Evolutionary conservation across 2,329 filamentous ascomycete genomes (phyloP), one percentile per base, ranked within the genome.

Genomic region (Neofusicoccum laricinum): DNA sequence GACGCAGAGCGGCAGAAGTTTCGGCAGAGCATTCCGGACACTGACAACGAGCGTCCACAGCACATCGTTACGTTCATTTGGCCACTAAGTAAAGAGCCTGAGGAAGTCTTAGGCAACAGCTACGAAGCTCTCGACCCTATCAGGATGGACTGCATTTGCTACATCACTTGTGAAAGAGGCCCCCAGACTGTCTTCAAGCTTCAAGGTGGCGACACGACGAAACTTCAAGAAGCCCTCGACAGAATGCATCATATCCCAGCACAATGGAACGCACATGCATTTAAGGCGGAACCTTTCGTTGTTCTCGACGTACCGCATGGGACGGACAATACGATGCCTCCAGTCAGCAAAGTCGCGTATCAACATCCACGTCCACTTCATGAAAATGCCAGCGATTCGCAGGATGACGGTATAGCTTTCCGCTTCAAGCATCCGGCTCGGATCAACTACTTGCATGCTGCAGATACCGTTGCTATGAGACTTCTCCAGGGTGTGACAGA

Each of bases 101-200:
- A 38, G n/a, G 46, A 72, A 69, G 49, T 67, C 1, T 73, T 77
- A 40, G 71, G 72, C 5, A 66, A 67, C 58, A 71, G 70, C 40
- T 68, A 75, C 2, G 71, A 73, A 65, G 66, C 48, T 4, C 61
- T 77, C 2, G 69, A 76, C 40, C 46, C 64, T 2, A 71, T 76
- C 25, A 67, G 74, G 5, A 70, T 67, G 43, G 63, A 68, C 6
- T 66, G 72, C 17, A 64, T 71, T 57, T 73, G 75, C 1, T 76
- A 64, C 63, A 73, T 77, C 34, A 66, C 64, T 11, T 67, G 12
- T 66, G 62, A 17, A 61, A 59, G 32, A 15, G 58, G 6, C 12
- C 32, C 14, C 12, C 49, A 11, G 67, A 66, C 66, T 46, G 67
- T 46, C 45, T 76, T 15, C 67, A 72, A 49, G 72, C 40, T 76